Percentiles rank a stretch among this genome's conserved stretches.
Evolutionary conservation across 73 alveolate genomes (phyloP).

Genomic region (Paramecium tetraurelia): DNA sequence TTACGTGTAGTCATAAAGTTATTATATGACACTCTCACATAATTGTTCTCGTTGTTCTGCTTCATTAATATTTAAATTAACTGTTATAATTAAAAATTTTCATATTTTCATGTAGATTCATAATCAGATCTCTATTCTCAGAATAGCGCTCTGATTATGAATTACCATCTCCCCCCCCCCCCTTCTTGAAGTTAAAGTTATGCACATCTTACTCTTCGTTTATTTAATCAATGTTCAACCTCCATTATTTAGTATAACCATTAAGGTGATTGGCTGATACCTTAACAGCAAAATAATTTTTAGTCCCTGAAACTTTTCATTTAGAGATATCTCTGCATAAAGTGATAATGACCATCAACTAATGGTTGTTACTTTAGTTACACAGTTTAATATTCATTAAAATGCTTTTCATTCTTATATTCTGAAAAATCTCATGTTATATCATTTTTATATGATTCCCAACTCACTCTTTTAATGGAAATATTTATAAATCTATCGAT

Average conservation of each 20-base stretch:
- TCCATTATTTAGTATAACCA: not conserved
- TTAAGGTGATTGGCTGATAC: conserved; percentile 48
- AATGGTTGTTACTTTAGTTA: conserved; percentile 72
- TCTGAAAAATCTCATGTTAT: not conserved
- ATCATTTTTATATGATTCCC: not conserved
- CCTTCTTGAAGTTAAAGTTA: too few relatives aligned
- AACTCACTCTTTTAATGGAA: too few relatives aligned
- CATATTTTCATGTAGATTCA: not conserved
- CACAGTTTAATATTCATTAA: conserved; percentile 51
- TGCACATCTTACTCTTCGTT: not conserved
- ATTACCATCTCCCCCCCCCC: too few relatives aligned
- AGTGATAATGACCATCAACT: conserved; percentile 73
- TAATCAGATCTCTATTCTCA: not conserved
- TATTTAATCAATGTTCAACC: not conserved
- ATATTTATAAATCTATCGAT: too few relatives aligned
- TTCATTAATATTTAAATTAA: not conserved
- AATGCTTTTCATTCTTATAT: too few relatives aligned
- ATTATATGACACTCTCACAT: not conserved
- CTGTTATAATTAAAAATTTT: conserved; percentile 1
- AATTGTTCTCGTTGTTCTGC: conserved; percentile 25
- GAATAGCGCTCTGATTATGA: not conserved
- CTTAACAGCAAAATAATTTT: not conserved
- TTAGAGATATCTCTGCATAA: conserved; percentile 65
- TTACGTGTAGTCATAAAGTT: not conserved
- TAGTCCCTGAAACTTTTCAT: conserved; percentile 48